phyloP scores from a whole-genome alignment of 2,329 filamentous ascomycete genomes.

The Colletotrichum endophyticum region DNA sequence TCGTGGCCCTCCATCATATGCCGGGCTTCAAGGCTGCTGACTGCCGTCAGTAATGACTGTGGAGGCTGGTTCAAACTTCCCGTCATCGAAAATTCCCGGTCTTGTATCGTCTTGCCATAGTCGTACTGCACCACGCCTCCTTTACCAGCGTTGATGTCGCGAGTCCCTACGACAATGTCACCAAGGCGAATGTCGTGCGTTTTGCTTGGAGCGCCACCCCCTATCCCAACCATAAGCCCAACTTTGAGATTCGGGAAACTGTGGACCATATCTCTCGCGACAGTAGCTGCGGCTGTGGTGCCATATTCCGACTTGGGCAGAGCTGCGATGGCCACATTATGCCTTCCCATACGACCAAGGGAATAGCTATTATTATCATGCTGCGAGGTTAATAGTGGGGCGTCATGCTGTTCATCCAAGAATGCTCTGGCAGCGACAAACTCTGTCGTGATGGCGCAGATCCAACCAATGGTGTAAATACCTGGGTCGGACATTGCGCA shows the following conservation, averaged over 20 bases:
- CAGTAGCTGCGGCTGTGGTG: slow-evolving; percentile 18
- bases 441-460: neutral
- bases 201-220: slow-evolving; percentile 26
- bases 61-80: slow-evolving; percentile 8
- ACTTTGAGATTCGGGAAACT: slow-evolving; percentile 2
- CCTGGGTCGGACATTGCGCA: neutral
- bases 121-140: slow-evolving; percentile 25
- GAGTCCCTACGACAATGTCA: slow-evolving; percentile 21
- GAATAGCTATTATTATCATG: slow-evolving; percentile 5
- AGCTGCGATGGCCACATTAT: slow-evolving; percentile 24
- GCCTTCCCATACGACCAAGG: slow-evolving; percentile 14
- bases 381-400: neutral
- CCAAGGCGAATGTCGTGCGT: slow-evolving; percentile 22
- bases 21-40: neutral
- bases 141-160: neutral
- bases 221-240: slow-evolving; percentile 24
- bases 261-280: slow-evolving; percentile 31
- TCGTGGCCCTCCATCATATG: slow-evolving; percentile 1
- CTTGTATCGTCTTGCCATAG: neutral
- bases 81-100: neutral
- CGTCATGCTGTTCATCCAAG: neutral
- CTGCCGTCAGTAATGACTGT: slow-evolving; percentile 10
- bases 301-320: slow-evolving; percentile 3
- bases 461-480: neutral
- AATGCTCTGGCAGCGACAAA: neutral